phyloP scores from a whole-genome alignment of 805 yeast species.

The Lipomyces sp. region DNA sequence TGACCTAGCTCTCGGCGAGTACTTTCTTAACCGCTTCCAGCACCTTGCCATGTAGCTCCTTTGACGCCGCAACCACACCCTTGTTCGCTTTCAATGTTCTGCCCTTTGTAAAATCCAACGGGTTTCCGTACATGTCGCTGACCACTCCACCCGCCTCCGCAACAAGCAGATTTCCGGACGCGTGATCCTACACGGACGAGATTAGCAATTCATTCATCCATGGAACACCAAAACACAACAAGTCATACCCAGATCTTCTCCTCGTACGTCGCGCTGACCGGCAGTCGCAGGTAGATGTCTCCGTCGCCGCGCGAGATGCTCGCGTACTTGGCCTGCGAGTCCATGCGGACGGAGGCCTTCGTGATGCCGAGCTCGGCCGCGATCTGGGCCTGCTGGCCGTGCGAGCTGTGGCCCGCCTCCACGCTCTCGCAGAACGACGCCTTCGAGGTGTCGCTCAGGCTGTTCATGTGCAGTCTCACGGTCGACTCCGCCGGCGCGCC shows the following conservation, averaged over 20 bases:
- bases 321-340: constrained; percentile 96
- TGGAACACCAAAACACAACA: too few species aligned
- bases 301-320: constrained; percentile 87
- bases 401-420: constrained; percentile 92
- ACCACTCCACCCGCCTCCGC: constrained; percentile 90
- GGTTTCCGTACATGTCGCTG: constrained; percentile 73
- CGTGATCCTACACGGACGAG: constrained; percentile 63
- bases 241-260: constrained; percentile 87
- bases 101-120: constrained; percentile 80
- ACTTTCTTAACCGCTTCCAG: constrained; percentile 27
- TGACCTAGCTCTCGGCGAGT: constrained; percentile 5
- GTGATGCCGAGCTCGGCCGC: constrained; percentile 62
- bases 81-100: constrained; percentile 67
- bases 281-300: constrained; percentile 85
- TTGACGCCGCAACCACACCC: constrained; percentile 84
- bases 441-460: constrained; percentile 42
- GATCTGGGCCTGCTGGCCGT: constrained; percentile 74
- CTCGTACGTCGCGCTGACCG: constrained; percentile 67
- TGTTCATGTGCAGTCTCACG: constrained; percentile 51
- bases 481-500: constrained; percentile 33
- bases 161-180: constrained; percentile 86
- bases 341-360: constrained; percentile 65
- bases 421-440: constrained; percentile 87
- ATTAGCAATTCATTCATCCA: too few species aligned
- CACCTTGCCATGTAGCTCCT: constrained; percentile 19